These are phyloP conservation scores for Candida tibetensis DNA, from an alignment of 805 yeast species.

Conservation along the genomic window DNA sequence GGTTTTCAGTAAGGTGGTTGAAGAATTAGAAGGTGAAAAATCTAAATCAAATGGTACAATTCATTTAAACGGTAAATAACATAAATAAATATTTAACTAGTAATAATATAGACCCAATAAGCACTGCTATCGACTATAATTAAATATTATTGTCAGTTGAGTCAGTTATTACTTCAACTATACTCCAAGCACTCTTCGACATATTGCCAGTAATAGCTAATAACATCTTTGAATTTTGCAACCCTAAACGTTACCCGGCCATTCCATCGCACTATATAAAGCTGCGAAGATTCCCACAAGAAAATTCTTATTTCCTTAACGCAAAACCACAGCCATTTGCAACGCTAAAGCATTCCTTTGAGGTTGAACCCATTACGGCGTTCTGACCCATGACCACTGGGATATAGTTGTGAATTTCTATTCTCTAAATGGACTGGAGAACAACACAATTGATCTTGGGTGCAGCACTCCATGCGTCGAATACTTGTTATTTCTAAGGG, in stretches of 20 bases:
- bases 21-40: too few species aligned
- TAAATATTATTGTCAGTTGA: too few species aligned
- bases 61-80: too few species aligned
- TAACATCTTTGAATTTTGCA: too few species aligned
- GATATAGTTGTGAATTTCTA: constrained; percentile 49
- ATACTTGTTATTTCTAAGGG: constrained; percentile 55
- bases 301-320: constrained; percentile 35
- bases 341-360: constrained; percentile 62
- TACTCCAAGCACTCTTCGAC: too few species aligned
- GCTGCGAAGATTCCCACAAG: constrained; percentile 4
- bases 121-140: too few species aligned
- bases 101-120: too few species aligned
- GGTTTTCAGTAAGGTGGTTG: constrained; percentile 21
- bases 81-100: too few species aligned
- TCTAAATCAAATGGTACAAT: too few species aligned
- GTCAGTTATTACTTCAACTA: too few species aligned
- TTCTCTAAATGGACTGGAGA: constrained; percentile 59
- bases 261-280: constrained; percentile 13
- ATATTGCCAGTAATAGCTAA: too few species aligned
- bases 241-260: constrained; percentile 38
- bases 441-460: constrained; percentile 62
- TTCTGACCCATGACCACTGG: constrained; percentile 69
- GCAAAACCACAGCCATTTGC: constrained; percentile 66
- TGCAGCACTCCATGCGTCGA: constrained; percentile 62
- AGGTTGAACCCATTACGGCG: constrained; percentile 67